phyloP scores from a whole-genome alignment of 495 filamentous ascomycete genomes.

The Xylaria acuta region DNA sequence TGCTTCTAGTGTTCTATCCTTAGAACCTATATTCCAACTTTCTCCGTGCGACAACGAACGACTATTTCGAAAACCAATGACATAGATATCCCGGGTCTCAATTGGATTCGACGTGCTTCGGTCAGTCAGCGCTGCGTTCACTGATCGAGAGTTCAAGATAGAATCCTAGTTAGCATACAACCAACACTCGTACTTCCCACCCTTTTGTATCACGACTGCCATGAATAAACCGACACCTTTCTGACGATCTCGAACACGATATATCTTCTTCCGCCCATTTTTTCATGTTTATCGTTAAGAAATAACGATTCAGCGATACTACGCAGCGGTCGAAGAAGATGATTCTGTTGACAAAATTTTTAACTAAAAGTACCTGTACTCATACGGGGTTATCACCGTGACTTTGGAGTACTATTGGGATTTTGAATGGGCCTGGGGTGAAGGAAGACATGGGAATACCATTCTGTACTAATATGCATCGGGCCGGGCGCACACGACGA shows the following conservation, averaged over 20 bases:
- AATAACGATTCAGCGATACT: neutral
- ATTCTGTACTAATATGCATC: conserved; percentile 5
- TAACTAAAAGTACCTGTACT: conserved; percentile 12
- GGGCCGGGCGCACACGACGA: conserved; percentile 6
- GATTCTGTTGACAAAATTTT: neutral
- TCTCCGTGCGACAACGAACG: neutral
- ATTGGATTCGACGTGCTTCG: neutral
- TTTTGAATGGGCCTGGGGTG: neutral
- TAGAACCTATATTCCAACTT: neutral
- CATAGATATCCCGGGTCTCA: neutral
- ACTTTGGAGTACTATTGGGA: neutral
- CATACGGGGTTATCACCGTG: conserved; percentile 3
- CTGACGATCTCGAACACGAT: neutral
- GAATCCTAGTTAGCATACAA: neutral
- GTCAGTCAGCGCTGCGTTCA: neutral
- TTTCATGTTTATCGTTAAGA: neutral
- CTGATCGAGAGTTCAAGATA: neutral
- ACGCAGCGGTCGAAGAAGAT: neutral
- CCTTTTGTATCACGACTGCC: neutral
- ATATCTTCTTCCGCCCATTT: neutral
- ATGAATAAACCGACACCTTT: neutral
- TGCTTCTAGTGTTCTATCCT: neutral
- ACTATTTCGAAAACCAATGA: neutral
- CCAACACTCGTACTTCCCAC: neutral
- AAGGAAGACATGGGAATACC: neutral